Percentiles rank a stretch among this genome's conserved stretches.
Evolutionary conservation across 2,329 filamentous ascomycete genomes (phyloP).

Genomic region (Aspergillus sp.): DNA sequence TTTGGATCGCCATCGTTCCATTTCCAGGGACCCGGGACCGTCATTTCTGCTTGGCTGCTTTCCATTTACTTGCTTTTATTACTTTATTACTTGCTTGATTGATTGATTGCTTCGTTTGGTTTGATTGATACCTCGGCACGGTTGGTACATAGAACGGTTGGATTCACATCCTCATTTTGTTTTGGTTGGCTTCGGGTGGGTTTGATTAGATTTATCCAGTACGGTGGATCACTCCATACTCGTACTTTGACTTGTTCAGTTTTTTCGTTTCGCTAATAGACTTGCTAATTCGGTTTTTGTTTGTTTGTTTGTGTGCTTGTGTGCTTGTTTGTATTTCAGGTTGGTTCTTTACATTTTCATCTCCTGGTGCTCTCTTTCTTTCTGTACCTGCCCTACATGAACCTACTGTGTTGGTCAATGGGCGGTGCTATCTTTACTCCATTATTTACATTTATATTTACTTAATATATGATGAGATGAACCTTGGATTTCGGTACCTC

Average conservation of each 20-base stretch:
- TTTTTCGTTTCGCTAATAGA: not conserved
- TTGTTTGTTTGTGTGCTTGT: not conserved
- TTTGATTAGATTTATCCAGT: not conserved
- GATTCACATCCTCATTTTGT: not conserved
- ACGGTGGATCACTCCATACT: not conserved
- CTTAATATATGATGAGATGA: too few species aligned
- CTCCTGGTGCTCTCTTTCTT: not conserved
- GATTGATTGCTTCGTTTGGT: not conserved
- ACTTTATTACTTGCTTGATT: not conserved
- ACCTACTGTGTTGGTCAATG: not conserved
- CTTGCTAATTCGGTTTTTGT: not conserved
- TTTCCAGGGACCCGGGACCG: not conserved
- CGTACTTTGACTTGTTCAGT: not conserved
- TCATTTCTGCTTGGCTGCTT: not conserved
- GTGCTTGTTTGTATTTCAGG: too few species aligned
- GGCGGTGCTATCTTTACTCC: not conserved
- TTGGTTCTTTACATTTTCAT: not conserved
- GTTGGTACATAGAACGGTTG: conserved; percentile 23
- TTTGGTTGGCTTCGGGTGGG: not conserved
- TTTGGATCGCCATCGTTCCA: not conserved
- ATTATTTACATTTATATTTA: too few species aligned
- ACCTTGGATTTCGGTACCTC: too few species aligned
- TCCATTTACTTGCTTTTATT: not conserved
- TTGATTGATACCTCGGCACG: conserved; percentile 20
- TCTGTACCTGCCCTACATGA: not conserved